Evolutionary conservation across 176 grass and related monocot genomes (phyloP).

Genomic region (Calamus simplicifolius): DNA sequence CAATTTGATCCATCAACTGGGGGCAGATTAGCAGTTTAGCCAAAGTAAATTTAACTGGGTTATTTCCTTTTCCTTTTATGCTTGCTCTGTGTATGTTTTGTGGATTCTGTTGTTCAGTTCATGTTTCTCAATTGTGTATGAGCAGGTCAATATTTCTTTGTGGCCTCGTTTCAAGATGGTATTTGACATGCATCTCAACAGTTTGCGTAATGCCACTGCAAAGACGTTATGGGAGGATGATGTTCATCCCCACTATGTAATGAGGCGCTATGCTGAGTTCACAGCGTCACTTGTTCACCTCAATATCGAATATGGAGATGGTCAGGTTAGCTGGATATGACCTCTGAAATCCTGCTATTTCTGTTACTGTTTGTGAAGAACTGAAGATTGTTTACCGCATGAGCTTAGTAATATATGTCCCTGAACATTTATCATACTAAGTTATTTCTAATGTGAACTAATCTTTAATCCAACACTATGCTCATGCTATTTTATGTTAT

Average conservation of each 20-base stretch:
- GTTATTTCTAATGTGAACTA: no score
- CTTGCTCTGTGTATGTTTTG: no score
- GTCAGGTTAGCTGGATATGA: constrained; percentile 61
- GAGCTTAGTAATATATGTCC: not conserved
- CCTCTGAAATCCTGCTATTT: not conserved
- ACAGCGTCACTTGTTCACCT: constrained; percentile 89
- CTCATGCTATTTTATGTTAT: no score
- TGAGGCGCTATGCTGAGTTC: constrained; percentile 92
- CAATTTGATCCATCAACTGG: no score
- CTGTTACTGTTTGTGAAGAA: not conserved
- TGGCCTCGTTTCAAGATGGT: constrained; percentile 99
- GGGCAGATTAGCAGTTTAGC: no score
- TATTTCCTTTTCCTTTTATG: no score
- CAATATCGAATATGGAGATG: constrained; percentile 95
- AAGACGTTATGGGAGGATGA: constrained; percentile 89
- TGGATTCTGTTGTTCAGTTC: no score
- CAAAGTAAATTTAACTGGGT: no score
- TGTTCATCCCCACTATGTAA: constrained; percentile 93
- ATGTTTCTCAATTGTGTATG: not conserved
- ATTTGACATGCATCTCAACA: constrained; percentile 94
- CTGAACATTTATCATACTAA: no score
- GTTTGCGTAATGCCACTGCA: constrained; percentile 83
- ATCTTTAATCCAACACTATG: no score
- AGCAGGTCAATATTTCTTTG: constrained; percentile 81
- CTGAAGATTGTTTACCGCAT: not conserved